phyloP scores from a whole-genome alignment of 2,329 filamentous ascomycete species.

The Trichoderma oligosporum region DNA sequence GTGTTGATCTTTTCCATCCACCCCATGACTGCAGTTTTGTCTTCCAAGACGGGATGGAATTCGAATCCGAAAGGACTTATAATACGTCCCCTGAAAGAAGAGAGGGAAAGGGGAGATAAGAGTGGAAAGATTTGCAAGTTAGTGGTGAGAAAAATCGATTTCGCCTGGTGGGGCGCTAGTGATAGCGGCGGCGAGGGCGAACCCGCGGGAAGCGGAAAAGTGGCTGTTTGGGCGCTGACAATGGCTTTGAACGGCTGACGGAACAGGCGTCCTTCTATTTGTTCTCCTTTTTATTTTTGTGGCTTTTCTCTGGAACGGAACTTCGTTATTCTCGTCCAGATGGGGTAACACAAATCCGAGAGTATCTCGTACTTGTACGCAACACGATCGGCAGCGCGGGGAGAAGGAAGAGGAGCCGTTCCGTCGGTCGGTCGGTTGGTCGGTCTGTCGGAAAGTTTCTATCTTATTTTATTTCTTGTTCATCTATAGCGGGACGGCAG shows the following conservation, averaged over 20 bases:
- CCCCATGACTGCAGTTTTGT: slow-evolving; percentile 35
- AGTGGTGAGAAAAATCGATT: slow-evolving; percentile 8
- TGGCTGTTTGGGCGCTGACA: not conserved
- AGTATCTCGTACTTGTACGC: not conserved
- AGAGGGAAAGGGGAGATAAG: not conserved
- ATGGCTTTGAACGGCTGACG: not conserved
- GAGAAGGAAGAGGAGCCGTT: not conserved
- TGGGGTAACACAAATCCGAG: too few species aligned
- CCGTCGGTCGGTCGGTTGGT: not conserved
- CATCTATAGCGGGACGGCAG: not conserved
- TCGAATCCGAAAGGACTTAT: slow-evolving; percentile 4
- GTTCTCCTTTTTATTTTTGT: not conserved
- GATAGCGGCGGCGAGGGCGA: slow-evolving; percentile 17
- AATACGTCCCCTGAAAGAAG: not conserved
- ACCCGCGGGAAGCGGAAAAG: not conserved
- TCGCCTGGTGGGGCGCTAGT: slow-evolving; percentile 12
- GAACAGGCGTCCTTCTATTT: not conserved
- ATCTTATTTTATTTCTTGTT: too few species aligned
- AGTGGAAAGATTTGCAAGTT: not conserved
- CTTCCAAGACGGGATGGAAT: not conserved
- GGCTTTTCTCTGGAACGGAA: too few species aligned
- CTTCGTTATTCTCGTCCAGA: too few species aligned
- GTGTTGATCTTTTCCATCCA: slow-evolving; percentile 51
- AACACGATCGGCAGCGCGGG: not conserved
- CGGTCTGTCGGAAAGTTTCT: too few species aligned